Evolutionary conservation across 768 basidiomycete species (phyloP).

Genomic region (Myochromella boudieri): DNA sequence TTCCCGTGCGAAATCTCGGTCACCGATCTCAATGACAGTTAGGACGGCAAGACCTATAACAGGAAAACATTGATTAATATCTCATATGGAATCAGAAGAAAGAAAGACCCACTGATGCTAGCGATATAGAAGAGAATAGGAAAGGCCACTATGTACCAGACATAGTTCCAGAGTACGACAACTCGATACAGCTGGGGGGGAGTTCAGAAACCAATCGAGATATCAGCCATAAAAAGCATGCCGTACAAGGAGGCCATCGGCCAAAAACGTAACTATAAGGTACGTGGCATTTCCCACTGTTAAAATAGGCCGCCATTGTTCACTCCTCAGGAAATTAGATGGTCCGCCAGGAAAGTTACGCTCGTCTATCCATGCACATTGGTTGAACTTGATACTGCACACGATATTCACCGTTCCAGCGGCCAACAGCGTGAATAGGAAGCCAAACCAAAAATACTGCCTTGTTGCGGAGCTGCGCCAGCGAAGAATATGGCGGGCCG

Average conservation of each 20-base stretch:
- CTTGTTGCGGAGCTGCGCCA: constrained; percentile 4
- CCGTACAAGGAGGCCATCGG: constrained; percentile 39
- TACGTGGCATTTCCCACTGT: constrained; percentile 23
- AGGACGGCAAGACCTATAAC: constrained; percentile 30
- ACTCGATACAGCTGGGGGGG: constrained; percentile 9
- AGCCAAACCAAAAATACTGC: constrained; percentile 3
- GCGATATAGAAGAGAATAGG: constrained; percentile 10
- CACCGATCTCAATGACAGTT: constrained; percentile 27
- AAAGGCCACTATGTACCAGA: constrained; percentile 8
- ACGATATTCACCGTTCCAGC: constrained; percentile 18
- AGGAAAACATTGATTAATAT: neutral
- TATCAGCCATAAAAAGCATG: constrained; percentile 9
- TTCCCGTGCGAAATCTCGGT: constrained; percentile 22
- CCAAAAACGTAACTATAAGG: constrained; percentile 31
- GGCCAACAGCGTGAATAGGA: constrained; percentile 1
- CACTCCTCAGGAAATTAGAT: constrained; percentile 27
- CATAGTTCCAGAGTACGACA: constrained; percentile 9
- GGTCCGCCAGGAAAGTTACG: constrained; percentile 31
- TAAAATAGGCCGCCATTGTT: constrained; percentile 23
- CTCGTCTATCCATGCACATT: constrained; percentile 32
- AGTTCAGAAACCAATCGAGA: neutral
- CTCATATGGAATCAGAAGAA: neutral
- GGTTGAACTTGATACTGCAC: constrained; percentile 19
- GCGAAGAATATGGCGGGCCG: constrained; percentile 12
- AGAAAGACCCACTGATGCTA: constrained; percentile 8